These are phyloP conservation scores for Deinandra increscens DNA, from an alignment of 129 eudicot species.

Conservation along the genomic window DNA sequence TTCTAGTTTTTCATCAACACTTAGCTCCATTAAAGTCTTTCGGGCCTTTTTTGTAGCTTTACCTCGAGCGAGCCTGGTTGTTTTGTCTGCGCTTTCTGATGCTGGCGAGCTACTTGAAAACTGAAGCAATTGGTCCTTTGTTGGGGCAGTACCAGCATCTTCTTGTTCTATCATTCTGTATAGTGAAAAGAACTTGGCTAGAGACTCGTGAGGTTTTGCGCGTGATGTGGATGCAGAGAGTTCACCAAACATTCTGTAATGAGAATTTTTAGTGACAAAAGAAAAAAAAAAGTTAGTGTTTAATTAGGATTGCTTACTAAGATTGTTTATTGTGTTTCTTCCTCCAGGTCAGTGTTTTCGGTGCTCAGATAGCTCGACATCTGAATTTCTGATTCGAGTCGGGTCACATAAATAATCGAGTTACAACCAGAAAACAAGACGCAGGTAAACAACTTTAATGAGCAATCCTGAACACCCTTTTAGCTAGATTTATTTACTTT, in stretches of 20 bases:
- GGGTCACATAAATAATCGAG: too few relatives aligned
- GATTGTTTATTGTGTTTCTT: neutral
- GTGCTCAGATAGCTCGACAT: too few relatives aligned
- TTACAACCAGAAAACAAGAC: neutral
- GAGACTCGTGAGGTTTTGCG: conserved; percentile 57
- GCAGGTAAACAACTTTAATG: neutral
- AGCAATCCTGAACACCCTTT: neutral
- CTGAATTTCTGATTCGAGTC: too few relatives aligned
- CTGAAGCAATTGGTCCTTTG: conserved; percentile 34
- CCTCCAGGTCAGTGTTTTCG: too few relatives aligned
- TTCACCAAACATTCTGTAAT: conserved; percentile 72
- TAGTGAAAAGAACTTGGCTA: conserved; percentile 76
- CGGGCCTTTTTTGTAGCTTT: conserved; percentile 31
- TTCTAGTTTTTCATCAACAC: conserved; percentile 50
- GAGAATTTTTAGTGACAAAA: neutral
- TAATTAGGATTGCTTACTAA: neutral
- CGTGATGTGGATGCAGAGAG: conserved; percentile 79
- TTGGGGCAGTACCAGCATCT: conserved; percentile 26
- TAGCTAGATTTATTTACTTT: neutral
- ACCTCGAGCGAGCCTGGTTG: conserved; percentile 26
- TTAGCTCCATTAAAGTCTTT: conserved; percentile 44
- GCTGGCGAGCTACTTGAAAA: conserved; percentile 32
- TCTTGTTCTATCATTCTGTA: conserved; percentile 61
- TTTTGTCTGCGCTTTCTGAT: conserved; percentile 36
- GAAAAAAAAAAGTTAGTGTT: neutral